A percentile compares a stretch with the other conserved stretches of the same genome.
phyloP scores from a whole-genome alignment of 2,329 filamentous ascomycete genomes.

The Cercospora sesami region DNA sequence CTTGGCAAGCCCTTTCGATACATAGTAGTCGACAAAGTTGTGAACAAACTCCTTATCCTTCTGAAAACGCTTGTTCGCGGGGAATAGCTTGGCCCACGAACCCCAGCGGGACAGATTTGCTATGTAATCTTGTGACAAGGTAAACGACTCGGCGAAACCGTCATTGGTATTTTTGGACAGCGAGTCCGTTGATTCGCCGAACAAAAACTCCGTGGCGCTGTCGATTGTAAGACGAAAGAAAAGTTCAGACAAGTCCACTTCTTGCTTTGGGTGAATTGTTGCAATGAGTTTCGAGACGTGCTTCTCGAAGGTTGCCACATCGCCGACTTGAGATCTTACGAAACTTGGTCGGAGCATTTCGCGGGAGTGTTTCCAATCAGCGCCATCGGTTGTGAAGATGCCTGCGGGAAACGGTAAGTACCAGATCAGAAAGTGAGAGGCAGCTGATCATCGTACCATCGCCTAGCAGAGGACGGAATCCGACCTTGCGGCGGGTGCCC shows the following conservation, averaged over 20 bases:
- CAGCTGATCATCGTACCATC: slow-evolving; percentile 39
- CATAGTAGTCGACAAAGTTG: slow-evolving; percentile 53
- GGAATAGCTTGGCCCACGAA: slow-evolving; percentile 25
- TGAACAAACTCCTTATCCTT: slow-evolving; percentile 45
- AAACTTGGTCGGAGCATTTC: slow-evolving; percentile 58
- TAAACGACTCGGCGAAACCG: slow-evolving; percentile 41
- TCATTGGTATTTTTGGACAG: slow-evolving; percentile 29
- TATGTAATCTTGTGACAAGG: slow-evolving; percentile 34
- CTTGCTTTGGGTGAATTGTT: slow-evolving; percentile 57
- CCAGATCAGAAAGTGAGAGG: background rate
- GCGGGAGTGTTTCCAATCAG: slow-evolving; percentile 40
- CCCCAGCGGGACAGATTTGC: slow-evolving; percentile 32
- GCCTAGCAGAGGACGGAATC: slow-evolving; percentile 47
- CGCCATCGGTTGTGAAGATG: slow-evolving; percentile 51
- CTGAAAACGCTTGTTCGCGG: slow-evolving; percentile 41
- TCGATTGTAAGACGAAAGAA: slow-evolving; percentile 68
- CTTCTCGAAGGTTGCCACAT: slow-evolving; percentile 59
- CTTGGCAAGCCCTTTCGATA: slow-evolving; percentile 45
- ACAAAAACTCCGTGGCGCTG: slow-evolving; percentile 66
- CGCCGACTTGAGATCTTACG: slow-evolving; percentile 53
- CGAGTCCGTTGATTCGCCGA: slow-evolving; percentile 53
- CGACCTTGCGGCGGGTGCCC: slow-evolving; percentile 37
- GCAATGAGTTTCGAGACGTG: slow-evolving; percentile 60
- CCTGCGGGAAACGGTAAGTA: slow-evolving; percentile 13
- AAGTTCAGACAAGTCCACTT: slow-evolving; percentile 60